These are phyloP conservation scores for Lentinula lateritia DNA, from an alignment of 768 basidiomycete species.

Conservation along the genomic window DNA sequence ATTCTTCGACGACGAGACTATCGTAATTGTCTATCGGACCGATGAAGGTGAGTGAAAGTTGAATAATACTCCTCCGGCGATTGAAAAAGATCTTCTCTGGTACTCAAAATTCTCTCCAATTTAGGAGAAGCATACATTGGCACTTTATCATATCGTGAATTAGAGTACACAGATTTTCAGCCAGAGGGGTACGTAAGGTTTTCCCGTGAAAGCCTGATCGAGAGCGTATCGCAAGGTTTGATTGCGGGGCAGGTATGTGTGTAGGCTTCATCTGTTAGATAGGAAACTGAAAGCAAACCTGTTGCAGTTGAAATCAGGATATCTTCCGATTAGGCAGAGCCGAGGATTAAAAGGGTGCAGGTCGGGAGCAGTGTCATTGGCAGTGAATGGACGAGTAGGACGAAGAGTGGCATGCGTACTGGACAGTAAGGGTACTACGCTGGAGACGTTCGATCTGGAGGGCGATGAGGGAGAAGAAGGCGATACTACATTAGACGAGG, in stretches of 20 bases:
- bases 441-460: slow-evolving; percentile 80
- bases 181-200: slow-evolving; percentile 42
- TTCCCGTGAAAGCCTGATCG: slow-evolving; percentile 64
- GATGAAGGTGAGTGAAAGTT: slow-evolving; percentile 40
- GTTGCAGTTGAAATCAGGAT: slow-evolving; percentile 42
- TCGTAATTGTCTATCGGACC: slow-evolving; percentile 60
- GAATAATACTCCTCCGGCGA: slow-evolving; percentile 30
- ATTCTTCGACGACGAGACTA: slow-evolving; percentile 72
- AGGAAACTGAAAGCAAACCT: slow-evolving; percentile 20
- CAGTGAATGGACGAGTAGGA: slow-evolving; percentile 70
- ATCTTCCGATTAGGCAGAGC: slow-evolving; percentile 50
- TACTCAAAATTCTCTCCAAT: background rate
- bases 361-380: slow-evolving; percentile 49
- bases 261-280: slow-evolving; percentile 16
- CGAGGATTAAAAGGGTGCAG: slow-evolving; percentile 50
- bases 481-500: slow-evolving; percentile 22
- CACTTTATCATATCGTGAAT: slow-evolving; percentile 55
- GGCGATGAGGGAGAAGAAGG: slow-evolving; percentile 52
- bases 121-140: slow-evolving; percentile 54
- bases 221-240: slow-evolving; percentile 48
- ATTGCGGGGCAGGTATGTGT: slow-evolving; percentile 57
- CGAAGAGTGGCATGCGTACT: slow-evolving; percentile 74
- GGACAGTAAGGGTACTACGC: slow-evolving; percentile 51
- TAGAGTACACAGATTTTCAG: slow-evolving; percentile 53
- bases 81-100: background rate